These are phyloP conservation scores for Hemisphaericaspora xylofermentans DNA, from an alignment of 1,139 yeast genomes.

Conservation along the genomic window DNA sequence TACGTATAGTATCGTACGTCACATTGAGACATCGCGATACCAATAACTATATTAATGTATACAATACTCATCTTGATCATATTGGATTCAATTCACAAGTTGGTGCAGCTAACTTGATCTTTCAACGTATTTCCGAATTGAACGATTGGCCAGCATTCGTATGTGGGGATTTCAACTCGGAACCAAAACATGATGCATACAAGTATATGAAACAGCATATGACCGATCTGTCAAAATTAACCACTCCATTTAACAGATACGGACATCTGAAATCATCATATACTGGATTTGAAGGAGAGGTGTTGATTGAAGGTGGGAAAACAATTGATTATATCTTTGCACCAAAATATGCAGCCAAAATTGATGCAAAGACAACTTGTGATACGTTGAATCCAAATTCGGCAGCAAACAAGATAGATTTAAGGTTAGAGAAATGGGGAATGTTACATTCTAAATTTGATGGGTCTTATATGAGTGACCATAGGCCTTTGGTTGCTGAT, in stretches of 20 bases:
- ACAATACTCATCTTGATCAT: constrained; percentile 62
- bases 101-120: constrained; percentile 48
- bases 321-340: constrained; percentile 54
- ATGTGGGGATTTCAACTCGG: constrained; percentile 56
- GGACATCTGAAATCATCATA: constrained; percentile 48
- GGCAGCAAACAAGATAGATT: constrained; percentile 15
- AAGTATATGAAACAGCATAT: constrained; percentile 31
- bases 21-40: constrained; percentile 33
- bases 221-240: constrained; percentile 29
- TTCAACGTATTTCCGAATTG: constrained; percentile 35
- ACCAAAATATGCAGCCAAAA: constrained; percentile 29
- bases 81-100: constrained; percentile 46
- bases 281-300: constrained; percentile 49
- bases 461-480: constrained; percentile 50
- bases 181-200: constrained; percentile 51
- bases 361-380: constrained; percentile 22
- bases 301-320: constrained; percentile 29
- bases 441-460: constrained; percentile 47
- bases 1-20: constrained; percentile 46
- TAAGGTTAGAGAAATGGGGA: constrained; percentile 36
- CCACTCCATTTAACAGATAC: constrained; percentile 30
- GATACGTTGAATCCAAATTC: constrained; percentile 10
- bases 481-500: constrained; percentile 55
- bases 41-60: constrained; percentile 37
- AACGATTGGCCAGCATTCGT: constrained; percentile 39